Evolutionary conservation across 495 filamentous ascomycete species (phyloP).

Genomic region (Aspergillus coremiiformis): DNA sequence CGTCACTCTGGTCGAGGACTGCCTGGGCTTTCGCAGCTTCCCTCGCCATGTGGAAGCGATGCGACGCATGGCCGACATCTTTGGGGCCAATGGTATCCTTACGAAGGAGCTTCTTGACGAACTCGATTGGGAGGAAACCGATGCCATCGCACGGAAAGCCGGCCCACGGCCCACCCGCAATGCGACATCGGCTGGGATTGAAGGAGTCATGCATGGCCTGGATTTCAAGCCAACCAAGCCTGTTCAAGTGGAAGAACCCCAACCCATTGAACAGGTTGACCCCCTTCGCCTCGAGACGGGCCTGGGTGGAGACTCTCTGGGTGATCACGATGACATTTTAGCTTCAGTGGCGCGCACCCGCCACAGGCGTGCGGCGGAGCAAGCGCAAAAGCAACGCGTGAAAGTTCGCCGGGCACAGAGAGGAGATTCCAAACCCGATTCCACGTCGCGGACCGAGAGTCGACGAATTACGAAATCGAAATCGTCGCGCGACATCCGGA

Average conservation of each 20-base stretch:
- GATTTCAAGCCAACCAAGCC: constrained; percentile 15
- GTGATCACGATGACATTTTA: constrained; percentile 16
- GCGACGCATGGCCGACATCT: constrained; percentile 64
- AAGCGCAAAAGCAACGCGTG: constrained; percentile 19
- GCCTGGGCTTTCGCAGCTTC: constrained; percentile 72
- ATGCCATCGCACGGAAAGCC: constrained; percentile 29
- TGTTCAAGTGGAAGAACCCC: neutral
- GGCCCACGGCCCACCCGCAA: constrained; percentile 13
- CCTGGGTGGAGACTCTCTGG: constrained; percentile 16
- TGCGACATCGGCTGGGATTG: constrained; percentile 25
- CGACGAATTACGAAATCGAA: constrained; percentile 11
- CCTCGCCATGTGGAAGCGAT: constrained; percentile 69
- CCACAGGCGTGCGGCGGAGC: neutral
- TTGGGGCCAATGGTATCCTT: constrained; percentile 60
- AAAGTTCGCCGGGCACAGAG: constrained; percentile 29
- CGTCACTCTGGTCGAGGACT: constrained; percentile 82
- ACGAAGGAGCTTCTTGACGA: constrained; percentile 52
- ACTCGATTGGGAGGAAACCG: constrained; percentile 41
- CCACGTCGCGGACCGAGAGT: constrained; percentile 3
- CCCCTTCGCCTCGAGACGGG: constrained; percentile 7
- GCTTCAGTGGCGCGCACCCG: constrained; percentile 3
- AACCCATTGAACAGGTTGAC: neutral
- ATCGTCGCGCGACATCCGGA: constrained; percentile 11
- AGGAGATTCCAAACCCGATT: constrained; percentile 22
- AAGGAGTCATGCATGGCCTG: constrained; percentile 33